Base-by-base conservation (phyloP, 2,329 filamentous ascomycete species). In the Pezicula rhizophila region DNA sequence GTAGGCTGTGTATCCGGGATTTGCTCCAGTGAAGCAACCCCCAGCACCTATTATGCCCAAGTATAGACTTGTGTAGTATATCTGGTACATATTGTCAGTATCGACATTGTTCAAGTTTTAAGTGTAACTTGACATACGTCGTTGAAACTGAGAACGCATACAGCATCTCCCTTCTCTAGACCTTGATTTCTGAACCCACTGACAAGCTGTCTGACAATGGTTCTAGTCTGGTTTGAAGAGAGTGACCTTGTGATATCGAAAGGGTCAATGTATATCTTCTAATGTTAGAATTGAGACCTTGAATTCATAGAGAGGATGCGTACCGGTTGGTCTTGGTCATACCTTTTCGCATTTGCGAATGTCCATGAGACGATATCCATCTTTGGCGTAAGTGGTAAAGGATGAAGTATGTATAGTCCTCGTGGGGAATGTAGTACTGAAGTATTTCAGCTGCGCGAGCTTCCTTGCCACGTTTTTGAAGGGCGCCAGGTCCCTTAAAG, bases 1-100 rank as follows among this genome's bases (percentile, higher is more conserved):
- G 18, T 33, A 34, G 8, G 39, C 23, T 12, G 53, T 57, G 28
- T 54, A 57, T 8, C 20, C 51, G 8, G 56, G 56, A 45, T 58
- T 58, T 17, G 50, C 47, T n/a, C 56, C 56, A 15, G 52, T 52
- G 42, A 57, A 58, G 10, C 44, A 31, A 12, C 51, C 55, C 8
- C 55, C 56, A 15, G 51, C 41, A 26, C 51, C 53, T n/a, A 58
- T 54, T 18, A 58, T 47, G 10, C 44, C 54, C 6, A 58, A 51
- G 23, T 52, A 55, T 3, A 54, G 17, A n/a, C 37, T 28, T 3
- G 54, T 38, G 41, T 57, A 57, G 25, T 51, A 45, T n/a, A 57
- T 51, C 53, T 57, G 26, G 12, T 11, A 23, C 23, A 31, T 23
- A 28, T 15, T n/a, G 37, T 47, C 25, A 23, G 37, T 23, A 41